Percentiles rank a stretch among this genome's conserved stretches.
Evolutionary conservation across 768 basidiomycete species (phyloP).

Genomic region (Amanita jacksonii): DNA sequence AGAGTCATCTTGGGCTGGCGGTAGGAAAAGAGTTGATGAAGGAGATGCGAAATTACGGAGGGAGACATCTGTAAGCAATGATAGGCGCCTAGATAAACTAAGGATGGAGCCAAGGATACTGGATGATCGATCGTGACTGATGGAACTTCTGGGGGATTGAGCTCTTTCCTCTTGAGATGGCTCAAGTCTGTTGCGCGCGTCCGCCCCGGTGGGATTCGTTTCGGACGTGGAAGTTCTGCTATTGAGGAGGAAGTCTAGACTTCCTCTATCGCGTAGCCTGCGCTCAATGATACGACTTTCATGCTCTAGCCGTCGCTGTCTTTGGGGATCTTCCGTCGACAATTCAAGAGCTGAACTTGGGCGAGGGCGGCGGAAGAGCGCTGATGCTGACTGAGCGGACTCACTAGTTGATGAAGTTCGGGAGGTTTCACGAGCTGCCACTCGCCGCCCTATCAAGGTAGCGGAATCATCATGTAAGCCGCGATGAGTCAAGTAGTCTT

Average conservation of each 20-base stretch:
- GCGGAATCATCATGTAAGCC: conserved; percentile 25
- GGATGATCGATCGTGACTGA: conserved; percentile 4
- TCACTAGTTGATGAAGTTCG: conserved; percentile 12
- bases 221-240: too few species aligned
- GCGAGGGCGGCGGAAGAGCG: too few species aligned
- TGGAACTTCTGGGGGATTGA: not conserved
- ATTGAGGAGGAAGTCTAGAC: too few species aligned
- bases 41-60: conserved; percentile 31
- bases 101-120: conserved; percentile 2
- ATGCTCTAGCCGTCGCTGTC: too few species aligned
- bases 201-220: not conserved
- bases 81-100: conserved; percentile 20
- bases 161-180: not conserved
- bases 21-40: conserved; percentile 21
- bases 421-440: conserved; percentile 29
- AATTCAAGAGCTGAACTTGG: too few species aligned
- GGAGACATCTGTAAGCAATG: conserved; percentile 31
- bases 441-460: conserved; percentile 29
- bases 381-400: not conserved
- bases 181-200: not conserved
- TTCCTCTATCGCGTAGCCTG: too few species aligned
- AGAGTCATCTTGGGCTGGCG: conserved; percentile 33
- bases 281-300: too few species aligned
- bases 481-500: conserved; percentile 18
- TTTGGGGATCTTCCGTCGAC: too few species aligned